Base-by-base conservation (phyloP, 2,329 filamentous ascomycete species). In the Hymenoscyphus infarciens region DNA sequence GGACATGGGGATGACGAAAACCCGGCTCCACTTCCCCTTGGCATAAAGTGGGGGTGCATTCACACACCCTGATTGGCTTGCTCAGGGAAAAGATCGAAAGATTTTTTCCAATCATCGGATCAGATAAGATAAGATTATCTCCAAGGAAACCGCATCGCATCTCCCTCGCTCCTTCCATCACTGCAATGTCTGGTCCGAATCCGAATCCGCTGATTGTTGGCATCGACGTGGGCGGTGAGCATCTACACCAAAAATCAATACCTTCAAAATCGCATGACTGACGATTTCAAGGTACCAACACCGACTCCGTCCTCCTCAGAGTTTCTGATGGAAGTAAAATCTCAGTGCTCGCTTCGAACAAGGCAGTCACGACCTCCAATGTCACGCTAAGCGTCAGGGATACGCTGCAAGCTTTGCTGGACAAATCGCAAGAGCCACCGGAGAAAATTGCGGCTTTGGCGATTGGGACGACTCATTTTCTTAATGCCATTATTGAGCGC, bases 381-480 rank as follows among this genome's bases (percentile, higher is more conserved):
- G 64, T 69, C 16, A 70, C 65, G 13, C 59, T 64, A 56, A 69
- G 70, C 33, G 70, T 72, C 53, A 63, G 67, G 33, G 61, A 55
- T 1, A 68, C 67, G n/a, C 61, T 72, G 11, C 55, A 60, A 27
- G 59, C 27, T n/a, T 62, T 72, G 11, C 61, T 70, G 2, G 57
- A 69, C 35, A 38, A 68, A 27, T 66, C 66, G 3, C 53, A 66
- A 11, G 62, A 71, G n/a, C 56, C 62, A 35, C 27, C 57, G 49
- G 54, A 27, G 27, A 45, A 42, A 22, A 66, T 71, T 60, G 57
- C 64, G 11, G 64, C 63, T 56, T 31, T 71, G 5, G 69, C 64
- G 7, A 71, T 71, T 57, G 70, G 70, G 27, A 71, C 69, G 13
- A 84, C 82, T 0, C 77, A 80, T 67, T 81, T 82, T 63, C 19